phyloP scores from a whole-genome alignment of 192 early-diverging fungal genomes.

The Coemansia guatemalensis region DNA sequence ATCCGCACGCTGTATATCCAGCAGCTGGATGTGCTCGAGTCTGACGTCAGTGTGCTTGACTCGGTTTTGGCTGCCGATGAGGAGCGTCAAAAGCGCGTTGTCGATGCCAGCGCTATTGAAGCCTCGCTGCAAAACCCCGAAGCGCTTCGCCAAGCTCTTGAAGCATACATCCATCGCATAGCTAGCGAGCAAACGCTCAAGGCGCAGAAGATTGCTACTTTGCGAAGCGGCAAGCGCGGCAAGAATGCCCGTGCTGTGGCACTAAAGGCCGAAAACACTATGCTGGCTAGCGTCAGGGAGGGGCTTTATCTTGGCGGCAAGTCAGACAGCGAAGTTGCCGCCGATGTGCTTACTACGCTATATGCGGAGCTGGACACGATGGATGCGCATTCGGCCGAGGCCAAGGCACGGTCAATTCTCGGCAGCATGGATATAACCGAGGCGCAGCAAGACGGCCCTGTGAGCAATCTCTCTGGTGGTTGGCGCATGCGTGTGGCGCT shows the following conservation, averaged over 20 bases:
- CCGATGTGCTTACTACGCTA: slow-evolving; percentile 59
- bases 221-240: slow-evolving; percentile 68
- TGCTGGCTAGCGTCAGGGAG: slow-evolving; percentile 18
- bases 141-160: slow-evolving; percentile 34
- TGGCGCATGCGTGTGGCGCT: slow-evolving; percentile 89
- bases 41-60: slow-evolving; percentile 58
- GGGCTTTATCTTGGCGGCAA: slow-evolving; percentile 34
- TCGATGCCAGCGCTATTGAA: slow-evolving; percentile 54
- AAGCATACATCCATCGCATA: slow-evolving; percentile 49
- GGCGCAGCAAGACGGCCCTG: slow-evolving; percentile 60
- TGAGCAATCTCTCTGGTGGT: slow-evolving; percentile 70
- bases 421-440: slow-evolving; percentile 71
- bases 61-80: slow-evolving; percentile 66
- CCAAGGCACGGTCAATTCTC: slow-evolving; percentile 70
- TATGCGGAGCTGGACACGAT: slow-evolving; percentile 62
- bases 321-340: slow-evolving; percentile 48
- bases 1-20: slow-evolving; percentile 77
- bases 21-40: slow-evolving; percentile 67
- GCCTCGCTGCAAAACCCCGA: slow-evolving; percentile 36
- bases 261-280: slow-evolving; percentile 51
- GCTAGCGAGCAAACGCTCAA: slow-evolving; percentile 33
- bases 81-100: slow-evolving; percentile 54
- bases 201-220: slow-evolving; percentile 60
- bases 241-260: slow-evolving; percentile 59
- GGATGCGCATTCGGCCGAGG: slow-evolving; percentile 63